Conservation (phyloP, 305 asterid species). For the Withania somnifera region DNA sequence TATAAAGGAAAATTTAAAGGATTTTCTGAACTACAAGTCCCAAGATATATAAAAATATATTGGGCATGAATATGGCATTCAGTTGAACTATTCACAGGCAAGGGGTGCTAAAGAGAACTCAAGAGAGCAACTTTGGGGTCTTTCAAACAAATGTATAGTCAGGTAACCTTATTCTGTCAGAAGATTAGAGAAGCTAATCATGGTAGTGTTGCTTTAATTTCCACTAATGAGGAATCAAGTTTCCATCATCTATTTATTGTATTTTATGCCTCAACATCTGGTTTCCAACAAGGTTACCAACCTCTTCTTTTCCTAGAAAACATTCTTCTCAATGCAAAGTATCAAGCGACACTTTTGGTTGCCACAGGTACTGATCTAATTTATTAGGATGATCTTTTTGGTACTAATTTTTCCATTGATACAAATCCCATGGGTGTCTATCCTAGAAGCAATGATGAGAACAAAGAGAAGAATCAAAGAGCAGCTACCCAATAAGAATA, state of each 20-base stretch:
- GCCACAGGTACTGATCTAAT: slow-evolving; percentile 13
- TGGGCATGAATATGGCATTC: slow-evolving; percentile 15
- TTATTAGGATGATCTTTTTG: background rate
- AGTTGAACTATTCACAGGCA: slow-evolving; percentile 13
- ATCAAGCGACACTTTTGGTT: slow-evolving; percentile 14
- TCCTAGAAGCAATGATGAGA: background rate
- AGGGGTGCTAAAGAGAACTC: slow-evolving; percentile 13
- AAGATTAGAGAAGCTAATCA: slow-evolving; percentile 17
- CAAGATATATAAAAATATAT: slow-evolving; percentile 13
- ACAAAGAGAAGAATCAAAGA: slow-evolving; percentile 5
- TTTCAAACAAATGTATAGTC: slow-evolving; percentile 10
- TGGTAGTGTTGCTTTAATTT: slow-evolving; percentile 17
- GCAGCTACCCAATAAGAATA: slow-evolving; percentile 8
- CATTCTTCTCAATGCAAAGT: slow-evolving; percentile 14
- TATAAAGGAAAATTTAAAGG: slow-evolving; percentile 12
- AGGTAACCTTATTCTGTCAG: slow-evolving; percentile 14
- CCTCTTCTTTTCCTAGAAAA: slow-evolving; percentile 18
- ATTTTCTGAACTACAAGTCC: slow-evolving; percentile 11
- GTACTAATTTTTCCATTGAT: background rate
- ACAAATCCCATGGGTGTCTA: background rate
- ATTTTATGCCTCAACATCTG: slow-evolving; percentile 17
- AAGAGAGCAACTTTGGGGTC: slow-evolving; percentile 17
- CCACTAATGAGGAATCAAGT: slow-evolving; percentile 19
- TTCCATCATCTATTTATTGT: slow-evolving; percentile 16
- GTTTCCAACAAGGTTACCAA: slow-evolving; percentile 12